A percentile compares a stretch with the other conserved stretches of the same genome.
Conservation (phyloP, 1,284 basidiomycete species). For the Retiboletus flavoniger region DNA sequence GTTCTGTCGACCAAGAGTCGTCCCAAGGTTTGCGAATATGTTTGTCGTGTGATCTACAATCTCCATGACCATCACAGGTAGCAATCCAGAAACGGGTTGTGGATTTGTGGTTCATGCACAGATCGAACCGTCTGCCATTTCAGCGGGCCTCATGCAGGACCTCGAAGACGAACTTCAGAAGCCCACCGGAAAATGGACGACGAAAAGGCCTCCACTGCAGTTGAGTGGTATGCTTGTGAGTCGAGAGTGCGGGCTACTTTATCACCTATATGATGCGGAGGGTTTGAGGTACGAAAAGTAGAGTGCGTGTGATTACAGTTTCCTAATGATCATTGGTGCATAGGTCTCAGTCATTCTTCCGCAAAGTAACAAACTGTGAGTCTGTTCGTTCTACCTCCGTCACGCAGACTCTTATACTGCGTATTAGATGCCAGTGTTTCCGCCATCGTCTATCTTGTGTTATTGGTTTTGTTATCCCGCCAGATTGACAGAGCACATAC, state of each 20-base stretch:
- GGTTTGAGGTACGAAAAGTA: conserved; percentile 56
- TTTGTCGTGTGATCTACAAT: not conserved
- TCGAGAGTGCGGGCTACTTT: conserved; percentile 73
- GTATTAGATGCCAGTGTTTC: conserved; percentile 69
- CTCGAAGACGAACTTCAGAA: conserved; percentile 68
- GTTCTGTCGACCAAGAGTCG: conserved; percentile 53
- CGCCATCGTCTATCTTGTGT: conserved; percentile 61
- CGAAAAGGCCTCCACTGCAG: conserved; percentile 51
- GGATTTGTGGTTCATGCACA: conserved; percentile 66
- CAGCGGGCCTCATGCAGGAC: conserved; percentile 57
- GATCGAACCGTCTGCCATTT: conserved; percentile 51
- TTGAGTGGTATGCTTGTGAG: conserved; percentile 70
- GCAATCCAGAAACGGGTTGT: conserved; percentile 40
- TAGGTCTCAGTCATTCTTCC: conserved; percentile 67
- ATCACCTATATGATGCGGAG: conserved; percentile 61
- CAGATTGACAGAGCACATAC: conserved; percentile 77
- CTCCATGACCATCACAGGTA: conserved; percentile 12
- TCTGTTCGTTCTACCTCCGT: conserved; percentile 6
- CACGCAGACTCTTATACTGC: conserved; percentile 3
- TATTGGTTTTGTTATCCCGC: conserved; percentile 67
- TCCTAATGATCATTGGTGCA: conserved; percentile 2
- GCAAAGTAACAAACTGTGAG: conserved; percentile 80
- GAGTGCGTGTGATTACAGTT: not conserved
- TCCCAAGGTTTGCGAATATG: conserved; percentile 17
- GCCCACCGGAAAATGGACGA: conserved; percentile 68